Evolutionary conservation across 108 stramenopile species (phyloP).

Genomic region (Nannochloropsis salina): DNA sequence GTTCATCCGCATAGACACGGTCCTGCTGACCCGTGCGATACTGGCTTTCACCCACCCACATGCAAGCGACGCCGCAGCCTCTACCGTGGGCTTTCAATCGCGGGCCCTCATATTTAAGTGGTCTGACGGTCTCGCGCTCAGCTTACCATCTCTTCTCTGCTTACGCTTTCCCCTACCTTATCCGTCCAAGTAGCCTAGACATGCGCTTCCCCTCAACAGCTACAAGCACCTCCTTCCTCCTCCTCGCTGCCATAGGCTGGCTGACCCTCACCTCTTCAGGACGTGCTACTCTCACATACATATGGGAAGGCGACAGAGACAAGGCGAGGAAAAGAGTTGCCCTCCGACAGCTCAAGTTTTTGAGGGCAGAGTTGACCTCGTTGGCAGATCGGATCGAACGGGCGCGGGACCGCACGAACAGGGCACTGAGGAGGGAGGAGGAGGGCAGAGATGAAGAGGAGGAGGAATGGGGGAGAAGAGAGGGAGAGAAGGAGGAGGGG

Average conservation of each 20-base stretch:
- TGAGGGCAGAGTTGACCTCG: background rate
- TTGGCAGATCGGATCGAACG: background rate
- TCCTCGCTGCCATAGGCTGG: background rate
- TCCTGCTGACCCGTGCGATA: no score
- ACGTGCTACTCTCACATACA: background rate
- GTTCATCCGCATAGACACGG: no score
- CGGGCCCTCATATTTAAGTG: no score
- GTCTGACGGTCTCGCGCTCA: no score
- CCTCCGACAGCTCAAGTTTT: background rate
- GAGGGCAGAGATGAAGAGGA: background rate
- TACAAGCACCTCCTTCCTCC: background rate
- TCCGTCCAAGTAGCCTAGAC: background rate
- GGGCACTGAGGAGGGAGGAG: background rate
- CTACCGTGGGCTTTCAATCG: no score
- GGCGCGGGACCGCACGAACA: background rate
- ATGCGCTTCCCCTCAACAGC: background rate
- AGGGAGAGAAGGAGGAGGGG: background rate
- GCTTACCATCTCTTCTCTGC: background rate
- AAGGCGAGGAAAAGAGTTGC: background rate
- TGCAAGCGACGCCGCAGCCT: no score
- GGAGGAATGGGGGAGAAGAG: background rate
- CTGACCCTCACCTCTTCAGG: background rate
- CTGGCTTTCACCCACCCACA: no score
- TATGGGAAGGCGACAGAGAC: conserved; percentile 1
- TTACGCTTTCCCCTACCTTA: background rate